phyloP scores from a whole-genome alignment of 768 basidiomycete species.

The Leccinum sublutescens region DNA sequence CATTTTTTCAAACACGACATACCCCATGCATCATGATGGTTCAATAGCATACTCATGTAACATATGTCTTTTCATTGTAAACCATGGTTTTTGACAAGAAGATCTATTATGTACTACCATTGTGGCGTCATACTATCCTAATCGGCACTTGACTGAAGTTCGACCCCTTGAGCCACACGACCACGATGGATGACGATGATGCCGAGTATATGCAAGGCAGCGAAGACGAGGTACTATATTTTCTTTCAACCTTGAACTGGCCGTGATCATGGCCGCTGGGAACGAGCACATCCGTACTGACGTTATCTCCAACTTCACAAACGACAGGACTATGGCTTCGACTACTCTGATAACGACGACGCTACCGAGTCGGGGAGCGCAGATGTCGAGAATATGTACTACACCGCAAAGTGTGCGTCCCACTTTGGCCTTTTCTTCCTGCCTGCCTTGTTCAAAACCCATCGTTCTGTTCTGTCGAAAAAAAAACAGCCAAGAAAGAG shows the following conservation, averaged over 20 bases:
- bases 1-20: slow-evolving; percentile 14
- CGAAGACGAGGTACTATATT: slow-evolving; percentile 69
- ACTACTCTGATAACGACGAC: slow-evolving; percentile 91
- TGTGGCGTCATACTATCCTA: slow-evolving; percentile 5
- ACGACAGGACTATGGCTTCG: slow-evolving; percentile 87
- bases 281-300: slow-evolving; percentile 4
- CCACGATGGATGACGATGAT: slow-evolving; percentile 85
- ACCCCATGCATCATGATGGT: slow-evolving; percentile 27
- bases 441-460: neutral
- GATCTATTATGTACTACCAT: neutral
- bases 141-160: slow-evolving; percentile 6
- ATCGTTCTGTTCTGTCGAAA: neutral
- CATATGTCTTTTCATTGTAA: neutral
- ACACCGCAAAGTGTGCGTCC: slow-evolving; percentile 87
- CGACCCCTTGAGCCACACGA: slow-evolving; percentile 3
- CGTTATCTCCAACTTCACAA: neutral
- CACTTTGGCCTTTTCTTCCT: neutral
- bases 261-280: slow-evolving; percentile 2
- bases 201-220: slow-evolving; percentile 92
- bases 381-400: slow-evolving; percentile 98
- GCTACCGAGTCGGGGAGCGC: slow-evolving; percentile 76
- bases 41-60: slow-evolving; percentile 24
- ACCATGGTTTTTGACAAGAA: neutral
- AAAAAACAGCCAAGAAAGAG: slow-evolving; percentile 76
- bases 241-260: slow-evolving; percentile 2